Evolutionary conservation across 2,329 filamentous ascomycete species (phyloP).

Genomic region (Endothia cerciana): DNA sequence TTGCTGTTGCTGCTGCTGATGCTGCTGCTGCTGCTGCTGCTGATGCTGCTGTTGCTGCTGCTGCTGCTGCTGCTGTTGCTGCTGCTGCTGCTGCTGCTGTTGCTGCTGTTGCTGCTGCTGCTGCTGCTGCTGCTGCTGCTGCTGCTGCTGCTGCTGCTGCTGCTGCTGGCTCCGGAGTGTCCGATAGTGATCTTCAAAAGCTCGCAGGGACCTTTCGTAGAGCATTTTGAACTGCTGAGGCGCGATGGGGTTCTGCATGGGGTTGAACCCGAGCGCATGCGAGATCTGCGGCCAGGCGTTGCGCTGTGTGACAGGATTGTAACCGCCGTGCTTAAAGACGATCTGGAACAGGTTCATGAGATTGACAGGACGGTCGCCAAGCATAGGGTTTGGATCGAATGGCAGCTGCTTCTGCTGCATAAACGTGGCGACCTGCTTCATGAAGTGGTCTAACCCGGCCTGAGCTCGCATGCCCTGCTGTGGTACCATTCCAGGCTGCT

Average conservation of each 20-base stretch:
- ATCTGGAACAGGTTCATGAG: conserved; percentile 77
- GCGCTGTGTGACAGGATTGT: conserved; percentile 68
- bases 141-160: conserved; percentile 46
- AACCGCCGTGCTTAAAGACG: conserved; percentile 78
- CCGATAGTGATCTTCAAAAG: conserved; percentile 73
- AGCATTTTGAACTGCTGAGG: conserved; percentile 70
- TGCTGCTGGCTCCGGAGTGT: conserved; percentile 58
- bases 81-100: conserved; percentile 41
- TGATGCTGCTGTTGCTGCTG: conserved; percentile 49
- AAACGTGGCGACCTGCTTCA: conserved; percentile 77
- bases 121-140: conserved; percentile 42
- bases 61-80: conserved; percentile 43
- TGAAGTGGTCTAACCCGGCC: conserved; percentile 67
- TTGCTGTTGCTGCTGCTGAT: conserved; percentile 38
- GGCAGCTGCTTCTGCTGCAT: conserved; percentile 75
- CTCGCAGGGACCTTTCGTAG: conserved; percentile 75
- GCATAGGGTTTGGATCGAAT: conserved; percentile 73
- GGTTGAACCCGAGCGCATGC: conserved; percentile 63
- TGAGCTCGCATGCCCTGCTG: conserved; percentile 35
- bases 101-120: conserved; percentile 42
- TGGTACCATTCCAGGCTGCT: conserved; percentile 40
- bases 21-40: conserved; percentile 43
- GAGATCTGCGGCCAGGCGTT: conserved; percentile 78
- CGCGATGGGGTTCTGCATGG: conserved; percentile 67
- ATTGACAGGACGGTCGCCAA: conserved; percentile 75